Percentiles rank a stretch among this genome's conserved stretches.
Evolutionary conservation across 495 filamentous ascomycete species (phyloP).

Genomic region (Hypoxylon lienhwacheense): DNA sequence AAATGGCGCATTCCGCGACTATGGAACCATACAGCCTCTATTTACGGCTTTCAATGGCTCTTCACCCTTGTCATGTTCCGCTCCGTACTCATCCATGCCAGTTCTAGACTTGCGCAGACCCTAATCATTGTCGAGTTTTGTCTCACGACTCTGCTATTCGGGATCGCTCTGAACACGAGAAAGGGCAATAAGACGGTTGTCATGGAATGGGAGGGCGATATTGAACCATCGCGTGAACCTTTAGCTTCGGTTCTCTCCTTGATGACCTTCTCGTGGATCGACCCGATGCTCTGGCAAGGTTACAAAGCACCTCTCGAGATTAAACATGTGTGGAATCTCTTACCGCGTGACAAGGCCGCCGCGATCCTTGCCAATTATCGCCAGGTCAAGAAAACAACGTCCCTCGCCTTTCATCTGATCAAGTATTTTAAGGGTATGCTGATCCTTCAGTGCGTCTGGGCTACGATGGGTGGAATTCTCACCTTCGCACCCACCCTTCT

Average conservation of each 20-base stretch:
- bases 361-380: constrained; percentile 78
- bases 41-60: constrained; percentile 87
- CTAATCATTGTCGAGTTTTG: constrained; percentile 71
- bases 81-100: constrained; percentile 79
- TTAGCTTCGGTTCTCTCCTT: constrained; percentile 85
- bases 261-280: constrained; percentile 87
- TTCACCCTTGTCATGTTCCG: constrained; percentile 77
- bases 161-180: constrained; percentile 76
- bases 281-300: constrained; percentile 86
- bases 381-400: constrained; percentile 79
- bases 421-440: constrained; percentile 81
- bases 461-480: constrained; percentile 72
- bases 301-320: constrained; percentile 84
- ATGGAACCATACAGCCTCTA: constrained; percentile 88
- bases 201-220: constrained; percentile 79
- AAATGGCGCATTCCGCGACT: constrained; percentile 69
- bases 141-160: constrained; percentile 69
- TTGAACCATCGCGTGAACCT: constrained; percentile 84
- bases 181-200: constrained; percentile 90
- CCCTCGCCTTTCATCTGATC: constrained; percentile 76
- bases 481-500: constrained; percentile 91
- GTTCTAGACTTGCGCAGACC: constrained; percentile 58
- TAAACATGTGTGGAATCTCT: constrained; percentile 86
- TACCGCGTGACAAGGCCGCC: constrained; percentile 83
- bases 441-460: constrained; percentile 77